Base-by-base conservation (phyloP, 768 basidiomycete species). In the Gyrodon lividus region DNA sequence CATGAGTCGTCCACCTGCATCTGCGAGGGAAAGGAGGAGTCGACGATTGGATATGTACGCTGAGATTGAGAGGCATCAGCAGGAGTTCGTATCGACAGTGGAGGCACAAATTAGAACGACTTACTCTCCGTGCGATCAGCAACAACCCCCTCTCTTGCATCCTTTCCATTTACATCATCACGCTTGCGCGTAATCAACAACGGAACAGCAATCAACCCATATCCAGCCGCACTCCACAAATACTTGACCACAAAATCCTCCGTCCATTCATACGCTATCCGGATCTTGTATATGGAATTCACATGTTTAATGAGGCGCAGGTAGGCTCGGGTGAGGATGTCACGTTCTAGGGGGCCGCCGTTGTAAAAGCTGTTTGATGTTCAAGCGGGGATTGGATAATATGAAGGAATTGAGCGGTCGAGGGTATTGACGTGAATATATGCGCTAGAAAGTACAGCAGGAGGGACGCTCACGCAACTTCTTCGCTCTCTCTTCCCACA, bases 181-280 rank as follows among this genome's bases (percentile, higher is more conserved):
- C 54, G 50, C 59, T 62, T 61, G 16, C 84, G 75, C 0, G 86
- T 89, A 60, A 89, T 83, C 34, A 96, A 73, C 17, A 96, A 78
- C 0, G 95, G 96, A 1, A 98, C 86, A 7, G 93, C 90, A 63
- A 98, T 98, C 19, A 98, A 77, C 4, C 78, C 80, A 67, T 98
- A 98, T 0, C 96, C 96, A 4, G 84, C 86, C 1, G 94, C 94
- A 9, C 89, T 92, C 95, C 93, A 97, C 8, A 91, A 72, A 66
- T 97, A 98, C 68, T 97, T 97, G 76, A 97, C 93, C 17, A 97
- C 88, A 59, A 92, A 94, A 72, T 97, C 95, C 64, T 97, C 95
- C 0, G 91, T 97, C 94, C 90, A 97, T 71, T 85, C 91, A 62
- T 92, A 95, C 2, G 87, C 87, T 42, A 95, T 91, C 14, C 92